Conservation (phyloP, 805 yeast genomes). For the Candida anglica region DNA sequence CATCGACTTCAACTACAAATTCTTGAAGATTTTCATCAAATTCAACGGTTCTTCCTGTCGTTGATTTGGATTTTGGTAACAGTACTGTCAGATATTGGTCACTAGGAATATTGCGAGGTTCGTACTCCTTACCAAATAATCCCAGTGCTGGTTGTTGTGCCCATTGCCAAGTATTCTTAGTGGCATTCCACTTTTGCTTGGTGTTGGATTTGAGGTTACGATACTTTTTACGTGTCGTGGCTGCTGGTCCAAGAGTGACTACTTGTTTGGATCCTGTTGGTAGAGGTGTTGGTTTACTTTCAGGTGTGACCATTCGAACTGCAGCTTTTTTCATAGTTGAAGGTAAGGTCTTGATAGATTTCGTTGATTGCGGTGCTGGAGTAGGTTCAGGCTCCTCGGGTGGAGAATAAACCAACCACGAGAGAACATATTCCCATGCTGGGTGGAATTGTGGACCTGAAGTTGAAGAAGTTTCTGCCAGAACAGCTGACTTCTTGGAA, state of each 20-base stretch:
- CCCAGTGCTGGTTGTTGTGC: conserved; percentile 16
- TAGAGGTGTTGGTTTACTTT: too few species aligned
- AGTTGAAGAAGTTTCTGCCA: background rate
- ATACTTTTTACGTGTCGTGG: conserved; percentile 1
- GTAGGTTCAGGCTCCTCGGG: conserved; percentile 1
- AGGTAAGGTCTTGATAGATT: too few species aligned
- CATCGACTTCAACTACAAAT: conserved; percentile 23
- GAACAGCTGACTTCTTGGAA: background rate
- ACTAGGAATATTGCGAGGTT: background rate
- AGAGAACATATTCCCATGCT: conserved; percentile 32
- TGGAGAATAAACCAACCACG: conserved; percentile 28
- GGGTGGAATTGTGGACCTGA: conserved; percentile 26
- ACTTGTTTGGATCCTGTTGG: too few species aligned
- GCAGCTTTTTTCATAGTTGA: conserved; percentile 4
- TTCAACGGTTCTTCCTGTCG: background rate
- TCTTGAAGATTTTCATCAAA: conserved; percentile 12
- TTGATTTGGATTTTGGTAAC: background rate
- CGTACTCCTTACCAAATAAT: too few species aligned
- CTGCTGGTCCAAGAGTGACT: conserved; percentile 3
- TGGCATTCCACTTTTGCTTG: too few species aligned
- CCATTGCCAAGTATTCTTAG: conserved; percentile 9
- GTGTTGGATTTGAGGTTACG: conserved; percentile 1
- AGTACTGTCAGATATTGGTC: background rate
- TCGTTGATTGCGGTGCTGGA: conserved; percentile 2
- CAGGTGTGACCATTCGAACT: conserved; percentile 1